Evolutionary conservation across 1,284 basidiomycete genomes (phyloP).

Genomic region (Trametes polyzona): DNA sequence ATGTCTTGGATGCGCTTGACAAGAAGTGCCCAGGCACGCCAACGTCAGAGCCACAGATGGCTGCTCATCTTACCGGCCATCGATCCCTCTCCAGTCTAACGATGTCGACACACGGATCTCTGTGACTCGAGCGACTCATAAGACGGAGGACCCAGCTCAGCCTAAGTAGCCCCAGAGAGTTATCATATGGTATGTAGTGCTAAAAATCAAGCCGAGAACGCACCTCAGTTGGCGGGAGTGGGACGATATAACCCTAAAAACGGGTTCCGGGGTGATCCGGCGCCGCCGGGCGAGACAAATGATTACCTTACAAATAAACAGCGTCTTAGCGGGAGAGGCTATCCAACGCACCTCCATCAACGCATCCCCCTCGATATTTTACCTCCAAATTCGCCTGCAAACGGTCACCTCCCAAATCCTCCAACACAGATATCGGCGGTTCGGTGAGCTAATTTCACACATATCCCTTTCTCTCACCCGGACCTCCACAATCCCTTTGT

Average conservation of each 20-base stretch:
- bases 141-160: too few relatives aligned
- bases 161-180: too few relatives aligned
- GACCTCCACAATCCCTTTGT: slow-evolving; percentile 3
- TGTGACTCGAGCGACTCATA: too few relatives aligned
- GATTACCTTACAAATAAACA: slow-evolving; percentile 24
- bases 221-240: neutral
- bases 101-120: too few relatives aligned
- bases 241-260: slow-evolving; percentile 13
- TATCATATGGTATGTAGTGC: neutral
- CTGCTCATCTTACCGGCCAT: too few relatives aligned
- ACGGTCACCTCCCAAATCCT: slow-evolving; percentile 6
- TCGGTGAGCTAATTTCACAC: slow-evolving; percentile 28
- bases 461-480: slow-evolving; percentile 4
- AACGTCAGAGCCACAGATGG: neutral
- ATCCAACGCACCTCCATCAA: slow-evolving; percentile 25
- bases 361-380: slow-evolving; percentile 25
- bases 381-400: slow-evolving; percentile 24
- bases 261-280: slow-evolving; percentile 10
- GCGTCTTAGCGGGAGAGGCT: slow-evolving; percentile 11
- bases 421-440: slow-evolving; percentile 13
- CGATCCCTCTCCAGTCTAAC: too few relatives aligned
- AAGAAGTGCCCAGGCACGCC: neutral
- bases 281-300: slow-evolving; percentile 6
- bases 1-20: neutral
- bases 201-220: too few relatives aligned